Evolutionary conservation across 169 alveolate species (phyloP), one percentile per base, ranked within the genome.

Genomic region (Eimeria necatrix): DNA sequence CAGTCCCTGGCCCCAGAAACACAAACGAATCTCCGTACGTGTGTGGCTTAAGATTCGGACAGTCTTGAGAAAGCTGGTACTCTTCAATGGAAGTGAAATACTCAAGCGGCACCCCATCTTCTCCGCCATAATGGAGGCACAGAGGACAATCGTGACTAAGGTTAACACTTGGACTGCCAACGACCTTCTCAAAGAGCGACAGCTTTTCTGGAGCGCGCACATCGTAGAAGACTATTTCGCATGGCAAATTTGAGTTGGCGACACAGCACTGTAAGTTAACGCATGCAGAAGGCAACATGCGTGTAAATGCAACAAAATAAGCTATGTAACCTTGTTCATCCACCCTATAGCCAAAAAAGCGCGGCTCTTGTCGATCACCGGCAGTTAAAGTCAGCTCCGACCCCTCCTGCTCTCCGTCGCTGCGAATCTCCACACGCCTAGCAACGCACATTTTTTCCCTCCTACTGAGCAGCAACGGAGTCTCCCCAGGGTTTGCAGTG

Each of bases 51-150:
- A 84, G 92, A 41, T 84, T 84, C 14, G 78, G 61, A n/a, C 92
- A 84, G n/a, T 59, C 92, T 24, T 84, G 61, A 46, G 80, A 26
- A 10, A 84, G 80, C 46, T 84, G 92, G 60, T 84, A 16, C 0
- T 84, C 92, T 84, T 84, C 80, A 41, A 84, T 84, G 14, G 92
- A 84, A 84, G 92, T 84, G 78, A 84, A 84, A 16, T 84, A 84
- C 5, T 60, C 78, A 53, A 84, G 56, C 10, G 92, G 92, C 60
- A 84, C 92, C 14, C 92, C 92, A 26, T 84, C 92, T 84, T 84
- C 80, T 18, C 92, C 80, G 46, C 92, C 92, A 51, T 84, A 14
- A 41, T 84, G 92, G 3, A 53, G 92, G 60, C 92, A 84, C 59
- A 84, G 59, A 60, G 92, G 92, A 41, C 92, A 84, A 10, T 84